Conservation (phyloP, 768 basidiomycete species). For the Ramaria sp. region DNA sequence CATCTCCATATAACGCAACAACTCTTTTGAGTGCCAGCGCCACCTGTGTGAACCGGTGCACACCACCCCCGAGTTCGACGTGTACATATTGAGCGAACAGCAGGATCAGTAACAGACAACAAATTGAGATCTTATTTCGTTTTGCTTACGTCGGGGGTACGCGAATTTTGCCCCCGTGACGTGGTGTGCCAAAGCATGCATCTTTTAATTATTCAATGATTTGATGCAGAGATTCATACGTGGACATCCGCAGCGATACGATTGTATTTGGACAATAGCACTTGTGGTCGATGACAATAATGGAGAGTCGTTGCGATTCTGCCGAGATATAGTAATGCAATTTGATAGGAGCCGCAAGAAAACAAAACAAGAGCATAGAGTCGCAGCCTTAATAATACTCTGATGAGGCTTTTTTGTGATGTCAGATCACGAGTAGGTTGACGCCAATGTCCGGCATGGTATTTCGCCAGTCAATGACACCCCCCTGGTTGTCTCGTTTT, state of each 20-base stretch:
- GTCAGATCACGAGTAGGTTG: constrained; percentile 42
- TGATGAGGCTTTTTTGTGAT: neutral
- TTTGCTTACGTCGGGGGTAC: too few relatives aligned
- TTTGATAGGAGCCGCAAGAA: neutral
- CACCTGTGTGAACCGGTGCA: neutral
- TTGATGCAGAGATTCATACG: neutral
- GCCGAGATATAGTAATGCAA: neutral
- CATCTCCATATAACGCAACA: neutral
- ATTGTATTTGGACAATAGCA: neutral
- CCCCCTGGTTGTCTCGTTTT: constrained; percentile 44
- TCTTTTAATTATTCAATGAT: neutral
- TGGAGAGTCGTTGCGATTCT: neutral
- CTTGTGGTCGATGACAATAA: constrained; percentile 2
- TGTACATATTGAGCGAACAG: neutral
- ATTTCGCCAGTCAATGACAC: constrained; percentile 50
- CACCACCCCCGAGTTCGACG: neutral
- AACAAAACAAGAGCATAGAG: neutral
- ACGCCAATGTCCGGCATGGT: constrained; percentile 40
- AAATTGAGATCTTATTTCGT: too few relatives aligned
- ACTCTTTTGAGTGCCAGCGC: neutral
- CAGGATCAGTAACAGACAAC: too few relatives aligned
- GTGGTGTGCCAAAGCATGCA: neutral
- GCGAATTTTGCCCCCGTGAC: too few relatives aligned
- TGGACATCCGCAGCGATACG: neutral
- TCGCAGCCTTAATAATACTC: neutral